These are phyloP conservation scores for Plasmodium berghei DNA, from an alignment of 169 alveolate genomes.

Conservation along the genomic window DNA sequence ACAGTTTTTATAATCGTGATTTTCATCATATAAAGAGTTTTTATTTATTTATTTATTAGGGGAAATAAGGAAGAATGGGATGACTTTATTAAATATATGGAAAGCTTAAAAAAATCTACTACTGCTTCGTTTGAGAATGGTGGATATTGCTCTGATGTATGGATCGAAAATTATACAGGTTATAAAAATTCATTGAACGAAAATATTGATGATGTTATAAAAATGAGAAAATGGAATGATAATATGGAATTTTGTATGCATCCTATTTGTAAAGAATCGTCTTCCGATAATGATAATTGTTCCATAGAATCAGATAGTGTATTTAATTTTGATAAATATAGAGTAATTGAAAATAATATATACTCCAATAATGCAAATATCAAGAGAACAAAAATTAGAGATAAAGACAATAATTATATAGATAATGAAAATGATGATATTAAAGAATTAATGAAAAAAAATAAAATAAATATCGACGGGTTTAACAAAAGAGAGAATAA, in stretches of 20 bases:
- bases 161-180: constrained; percentile 14
- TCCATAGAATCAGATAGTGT: constrained; percentile 53
- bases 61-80: constrained; percentile 29
- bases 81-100: constrained; percentile 45
- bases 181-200: constrained; percentile 16
- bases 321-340: constrained; percentile 55
- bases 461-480: neutral
- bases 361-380: constrained; percentile 62
- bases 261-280: constrained; percentile 28
- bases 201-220: constrained; percentile 58
- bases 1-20: neutral
- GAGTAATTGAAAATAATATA: constrained; percentile 46
- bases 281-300: constrained; percentile 35
- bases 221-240: constrained; percentile 57
- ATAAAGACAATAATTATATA: constrained; percentile 2
- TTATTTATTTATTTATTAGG: constrained; percentile 16
- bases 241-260: constrained; percentile 33
- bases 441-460: constrained; percentile 18
- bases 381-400: constrained; percentile 32
- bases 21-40: neutral
- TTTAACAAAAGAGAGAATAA: constrained; percentile 9
- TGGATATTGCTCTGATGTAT: constrained; percentile 13
- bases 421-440: constrained; percentile 18
- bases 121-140: neutral
- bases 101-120: constrained; percentile 26